Conservation (phyloP, 2,329 filamentous ascomycete species). For the Neocucurbitaria cava region DNA sequence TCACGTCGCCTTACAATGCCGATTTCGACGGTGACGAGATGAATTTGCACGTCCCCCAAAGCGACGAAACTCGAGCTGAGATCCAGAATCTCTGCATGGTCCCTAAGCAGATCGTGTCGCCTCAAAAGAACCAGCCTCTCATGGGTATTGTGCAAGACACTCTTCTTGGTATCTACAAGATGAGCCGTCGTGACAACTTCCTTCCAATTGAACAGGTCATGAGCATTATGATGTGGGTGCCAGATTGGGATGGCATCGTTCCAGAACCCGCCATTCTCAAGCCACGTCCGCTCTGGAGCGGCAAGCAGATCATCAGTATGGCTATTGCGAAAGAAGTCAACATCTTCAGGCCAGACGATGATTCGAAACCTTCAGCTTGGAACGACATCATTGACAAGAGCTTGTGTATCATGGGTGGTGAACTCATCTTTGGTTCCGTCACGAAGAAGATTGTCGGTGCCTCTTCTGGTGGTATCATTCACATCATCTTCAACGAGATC, state of each 20-base stretch:
- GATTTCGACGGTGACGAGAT: constrained; percentile 99
- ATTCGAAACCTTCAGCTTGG: constrained; percentile 55
- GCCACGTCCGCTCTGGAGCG: constrained; percentile 92
- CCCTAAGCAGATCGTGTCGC: constrained; percentile 97
- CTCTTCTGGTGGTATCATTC: constrained; percentile 86
- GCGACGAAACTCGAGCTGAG: constrained; percentile 94
- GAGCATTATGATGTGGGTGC: constrained; percentile 97
- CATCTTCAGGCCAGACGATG: constrained; percentile 64
- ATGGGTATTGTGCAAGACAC: constrained; percentile 99
- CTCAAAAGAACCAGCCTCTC: constrained; percentile 92
- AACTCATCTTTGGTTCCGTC: constrained; percentile 88
- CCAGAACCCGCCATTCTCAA: constrained; percentile 94
- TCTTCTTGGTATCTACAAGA: constrained; percentile 94
- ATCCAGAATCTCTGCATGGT: constrained; percentile 95
- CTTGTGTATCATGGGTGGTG: constrained; percentile 81
- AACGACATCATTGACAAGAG: constrained; percentile 80
- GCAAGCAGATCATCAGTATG: constrained; percentile 96
- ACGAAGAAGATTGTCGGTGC: constrained; percentile 96
- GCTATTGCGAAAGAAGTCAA: constrained; percentile 88
- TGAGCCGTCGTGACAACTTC: constrained; percentile 91
- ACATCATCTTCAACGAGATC: constrained; percentile 95
- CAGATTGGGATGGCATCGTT: constrained; percentile 95
- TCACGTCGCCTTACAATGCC: constrained; percentile 98
- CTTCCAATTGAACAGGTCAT: constrained; percentile 90
- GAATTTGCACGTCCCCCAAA: constrained; percentile 99